Percentiles rank a stretch among this genome's conserved stretches.
Conservation (phyloP, 2,329 filamentous ascomycete genomes). For the Incumbomyces lentus region DNA sequence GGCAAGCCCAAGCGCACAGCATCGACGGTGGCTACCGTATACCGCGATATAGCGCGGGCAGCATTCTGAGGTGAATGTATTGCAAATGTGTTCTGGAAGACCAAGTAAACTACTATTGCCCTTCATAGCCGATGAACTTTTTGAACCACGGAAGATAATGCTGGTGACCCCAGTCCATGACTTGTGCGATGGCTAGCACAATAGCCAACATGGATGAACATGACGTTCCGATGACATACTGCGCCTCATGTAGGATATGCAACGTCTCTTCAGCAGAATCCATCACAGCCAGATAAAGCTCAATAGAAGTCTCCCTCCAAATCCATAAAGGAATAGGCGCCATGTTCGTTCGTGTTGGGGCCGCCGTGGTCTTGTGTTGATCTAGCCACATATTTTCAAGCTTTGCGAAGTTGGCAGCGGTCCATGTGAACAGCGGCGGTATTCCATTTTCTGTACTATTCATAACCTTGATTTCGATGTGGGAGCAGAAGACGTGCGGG, state of each 20-base stretch:
- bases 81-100: too few relatives aligned
- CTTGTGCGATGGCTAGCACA: neutral
- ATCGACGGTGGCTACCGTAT: too few relatives aligned
- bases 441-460: neutral
- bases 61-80: too few relatives aligned
- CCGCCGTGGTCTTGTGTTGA: neutral
- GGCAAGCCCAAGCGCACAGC: too few relatives aligned
- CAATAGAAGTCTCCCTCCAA: neutral
- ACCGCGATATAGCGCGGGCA: too few relatives aligned
- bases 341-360: neutral
- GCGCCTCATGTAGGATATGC: neutral
- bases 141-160: constrained; percentile 1
- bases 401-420: neutral
- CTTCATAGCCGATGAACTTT: neutral
- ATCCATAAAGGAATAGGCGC: neutral
- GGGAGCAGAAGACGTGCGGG: neutral
- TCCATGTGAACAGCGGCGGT: neutral
- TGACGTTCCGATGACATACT: neutral
- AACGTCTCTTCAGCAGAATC: neutral
- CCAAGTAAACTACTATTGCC: too few relatives aligned
- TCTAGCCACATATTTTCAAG: neutral
- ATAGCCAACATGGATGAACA: neutral
- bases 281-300: neutral
- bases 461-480: neutral
- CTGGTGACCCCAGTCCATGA: neutral